Evolutionary conservation across 257 asterid species (phyloP), one percentile per base, ranked within the genome.

Genomic region (Orobanche coerulescens): DNA sequence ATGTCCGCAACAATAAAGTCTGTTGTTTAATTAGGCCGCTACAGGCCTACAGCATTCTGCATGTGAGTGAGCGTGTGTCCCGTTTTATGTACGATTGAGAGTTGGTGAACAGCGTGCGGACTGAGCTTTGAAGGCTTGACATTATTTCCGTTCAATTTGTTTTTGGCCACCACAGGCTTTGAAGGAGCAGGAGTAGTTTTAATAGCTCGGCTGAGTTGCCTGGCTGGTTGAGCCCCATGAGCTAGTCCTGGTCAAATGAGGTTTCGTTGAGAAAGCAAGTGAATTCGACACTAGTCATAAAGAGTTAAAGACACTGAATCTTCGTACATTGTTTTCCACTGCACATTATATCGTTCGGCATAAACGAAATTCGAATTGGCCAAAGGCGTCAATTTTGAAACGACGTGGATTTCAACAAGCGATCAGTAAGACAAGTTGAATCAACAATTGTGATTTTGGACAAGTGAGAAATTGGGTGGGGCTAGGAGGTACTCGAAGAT

Each of bases 141-240:
- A 33, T 60, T 77, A 46, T 48, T 72, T 42, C 64, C 74, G 19
- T 75, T 73, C 53, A 52, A 37, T 62, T 69, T 82, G 64, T 64
- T 44, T 72, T 65, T 79, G 62, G 79, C 76, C 73, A 73, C 78
- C 56, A 51, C 63, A 22, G 77, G 76, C 73, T 82, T 85, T 18
- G 75, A 83, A 22, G 75, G 62, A 34, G 69, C 67, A 33, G 87
- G 67, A 58, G 82, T 76, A 65, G 65, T 77, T 74, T 78, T 84
- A 54, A 65, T 58, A 23, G 74, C 77, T 78, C 53, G 76, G 62
- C 78, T 69, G 18, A 77, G 72, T 68, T 76, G 91, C 74, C 53
- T 75, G 25, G 53, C 66, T 55, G 75, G 68, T 78, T 73, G 88
- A 62, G 78, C 65, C 58, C 72, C 76, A 28, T 47, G 13, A 47